Evolutionary conservation across 257 asterid species (phyloP), one percentile per base, ranked within the genome.

Genomic region (Gentiana macrophylla): DNA sequence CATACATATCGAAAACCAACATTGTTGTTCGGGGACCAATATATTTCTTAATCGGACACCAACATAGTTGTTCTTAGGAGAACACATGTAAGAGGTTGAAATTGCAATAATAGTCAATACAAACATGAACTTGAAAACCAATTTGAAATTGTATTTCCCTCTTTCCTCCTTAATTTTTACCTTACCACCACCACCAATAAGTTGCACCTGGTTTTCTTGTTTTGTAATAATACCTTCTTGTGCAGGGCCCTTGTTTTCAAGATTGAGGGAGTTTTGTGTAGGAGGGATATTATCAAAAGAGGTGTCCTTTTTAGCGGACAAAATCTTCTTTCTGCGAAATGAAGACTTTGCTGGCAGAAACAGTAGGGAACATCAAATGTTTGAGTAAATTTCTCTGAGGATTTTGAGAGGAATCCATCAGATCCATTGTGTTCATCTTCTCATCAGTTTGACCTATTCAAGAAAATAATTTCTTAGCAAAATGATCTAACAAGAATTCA

Each of bases 261-360:
- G 37, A 48, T 53, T 59, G 4, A 62, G 63, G 53, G 4, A 45
- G 59, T 62, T 62, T 10, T 35, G 70, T 37, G 7, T 9, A 35
- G 53, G 74, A 45, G 55, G 32, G 24, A 32, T 24, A 24, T 24
- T 24, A 41, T 71, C 74, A 24, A 58, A 67, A 13, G 36, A 34
- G 38, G 63, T 57, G 43, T 67, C 82, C 34, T 76, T 80, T 55
- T 77, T 77, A 38, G 84, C 97, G 1, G 62, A 75, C 52, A 86
- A 65, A 61, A 86, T 60, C 60, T 77, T 84, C 77, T 67, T 86
- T 52, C 78, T 73, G 8, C 79, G 70, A 51, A 70, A 57, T 35
- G 74, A 59, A 57, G 77, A 78, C 66, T 81, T 81, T 4, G 94
- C 77, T 63, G 75, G 90, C 83, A 52, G 94, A 86, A 15, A 79